Evolutionary conservation across 2,329 filamentous ascomycete genomes (phyloP).

Genomic region (Juglanconis sp.): DNA sequence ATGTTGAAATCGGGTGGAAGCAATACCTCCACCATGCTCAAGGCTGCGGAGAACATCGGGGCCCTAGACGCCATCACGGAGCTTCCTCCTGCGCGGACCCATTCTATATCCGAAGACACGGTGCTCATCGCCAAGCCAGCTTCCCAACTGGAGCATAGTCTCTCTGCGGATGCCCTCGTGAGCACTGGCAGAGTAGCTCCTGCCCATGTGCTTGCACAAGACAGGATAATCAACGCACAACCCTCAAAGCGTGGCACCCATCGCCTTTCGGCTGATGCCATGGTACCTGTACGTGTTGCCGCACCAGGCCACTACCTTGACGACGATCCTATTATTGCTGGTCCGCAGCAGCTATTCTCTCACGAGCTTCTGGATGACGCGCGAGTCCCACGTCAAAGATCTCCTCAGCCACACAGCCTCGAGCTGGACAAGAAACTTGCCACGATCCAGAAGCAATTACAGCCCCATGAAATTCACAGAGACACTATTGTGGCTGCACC

Average conservation of each 20-base stretch:
- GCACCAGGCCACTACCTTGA: slow-evolving; percentile 11
- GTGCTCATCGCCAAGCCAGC: background rate
- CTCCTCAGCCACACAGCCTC: slow-evolving; percentile 6
- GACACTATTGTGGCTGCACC: slow-evolving; percentile 2
- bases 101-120: slow-evolving; percentile 10
- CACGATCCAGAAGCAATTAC: background rate
- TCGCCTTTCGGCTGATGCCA: slow-evolving; percentile 9
- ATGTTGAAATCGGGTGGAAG: background rate
- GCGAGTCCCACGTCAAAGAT: background rate
- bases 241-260: background rate
- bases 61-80: slow-evolving; percentile 2
- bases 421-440: slow-evolving; percentile 9
- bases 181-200: background rate
- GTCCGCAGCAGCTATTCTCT: slow-evolving; percentile 4
- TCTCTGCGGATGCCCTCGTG: background rate
- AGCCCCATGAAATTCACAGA: slow-evolving; percentile 3
- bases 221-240: slow-evolving; percentile 1
- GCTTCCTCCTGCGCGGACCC: slow-evolving; percentile 8
- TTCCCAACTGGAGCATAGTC: background rate
- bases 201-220: slow-evolving; percentile 3
- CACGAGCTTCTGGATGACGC: slow-evolving; percentile 15
- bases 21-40: background rate
- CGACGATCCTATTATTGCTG: slow-evolving; percentile 9
- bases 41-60: background rate
- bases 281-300: slow-evolving; percentile 3